phyloP scores from a whole-genome alignment of 768 basidiomycete species.

The Leccinum disarticulatum region DNA sequence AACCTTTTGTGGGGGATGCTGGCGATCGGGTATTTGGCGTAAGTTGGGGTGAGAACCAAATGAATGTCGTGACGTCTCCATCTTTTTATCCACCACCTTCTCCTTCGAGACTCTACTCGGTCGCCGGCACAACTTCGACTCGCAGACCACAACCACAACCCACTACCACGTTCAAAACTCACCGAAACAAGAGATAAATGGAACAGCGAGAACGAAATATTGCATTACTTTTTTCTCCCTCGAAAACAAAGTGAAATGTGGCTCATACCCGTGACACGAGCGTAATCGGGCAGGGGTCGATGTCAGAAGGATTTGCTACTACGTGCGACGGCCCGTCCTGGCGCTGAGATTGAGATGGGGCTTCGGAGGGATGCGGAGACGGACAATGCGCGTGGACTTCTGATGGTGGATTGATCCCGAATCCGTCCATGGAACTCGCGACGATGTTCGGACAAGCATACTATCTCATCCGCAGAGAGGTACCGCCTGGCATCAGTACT shows the following conservation, averaged over 20 bases:
- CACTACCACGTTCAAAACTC: not conserved
- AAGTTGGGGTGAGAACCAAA: not conserved
- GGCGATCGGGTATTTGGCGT: not conserved
- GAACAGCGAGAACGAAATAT: not conserved
- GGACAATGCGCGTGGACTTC: slow-evolving; percentile 9
- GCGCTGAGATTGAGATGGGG: not conserved
- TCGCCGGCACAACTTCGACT: not conserved
- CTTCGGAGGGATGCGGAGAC: slow-evolving; percentile 8
- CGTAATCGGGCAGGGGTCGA: slow-evolving; percentile 14
- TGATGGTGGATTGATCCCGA: slow-evolving; percentile 14
- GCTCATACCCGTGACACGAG: slow-evolving; percentile 17
- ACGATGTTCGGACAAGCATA: slow-evolving; percentile 27
- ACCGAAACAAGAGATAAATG: not conserved
- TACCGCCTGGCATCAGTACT: not conserved
- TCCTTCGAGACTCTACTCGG: not conserved
- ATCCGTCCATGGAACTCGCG: slow-evolving; percentile 22
- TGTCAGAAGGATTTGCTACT: not conserved
- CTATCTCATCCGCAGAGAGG: slow-evolving; percentile 4
- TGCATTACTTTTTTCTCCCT: not conserved
- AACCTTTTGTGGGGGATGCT: not conserved
- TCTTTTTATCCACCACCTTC: not conserved
- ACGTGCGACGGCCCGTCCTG: not conserved
- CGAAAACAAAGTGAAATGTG: not conserved
- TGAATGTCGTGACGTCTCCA: not conserved
- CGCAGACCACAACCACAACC: not conserved